These are phyloP conservation scores for Ulmus americana DNA, from an alignment of 331 rosid species.

Conservation along the genomic window DNA sequence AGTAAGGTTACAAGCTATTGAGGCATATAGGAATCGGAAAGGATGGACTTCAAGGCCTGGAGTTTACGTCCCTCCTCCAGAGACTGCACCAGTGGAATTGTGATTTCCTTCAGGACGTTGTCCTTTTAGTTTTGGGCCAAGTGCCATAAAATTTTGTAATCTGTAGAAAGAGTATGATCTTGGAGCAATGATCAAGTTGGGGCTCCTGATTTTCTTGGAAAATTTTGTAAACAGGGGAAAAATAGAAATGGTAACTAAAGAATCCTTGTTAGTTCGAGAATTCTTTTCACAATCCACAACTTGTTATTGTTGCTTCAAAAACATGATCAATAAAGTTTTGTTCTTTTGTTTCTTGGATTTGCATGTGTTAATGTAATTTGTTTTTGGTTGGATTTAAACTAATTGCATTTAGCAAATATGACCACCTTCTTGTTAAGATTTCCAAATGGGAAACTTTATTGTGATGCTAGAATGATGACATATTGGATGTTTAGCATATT, in stretches of 20 bases:
- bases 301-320: background rate
- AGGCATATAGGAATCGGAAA: conserved; percentile 68
- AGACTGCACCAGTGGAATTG: conserved; percentile 21
- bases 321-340: background rate
- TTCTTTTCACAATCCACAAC: background rate
- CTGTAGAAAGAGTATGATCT: background rate
- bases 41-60: conserved; percentile 87
- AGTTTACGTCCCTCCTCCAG: conserved; percentile 40
- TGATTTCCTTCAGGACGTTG: background rate
- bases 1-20: conserved; percentile 66
- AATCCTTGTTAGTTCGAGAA: background rate
- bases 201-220: background rate
- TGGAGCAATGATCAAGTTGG: background rate
- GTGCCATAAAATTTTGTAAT: conserved; percentile 18
- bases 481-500: background rate
- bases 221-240: background rate
- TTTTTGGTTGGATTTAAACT: background rate
- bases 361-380: background rate
- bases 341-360: background rate
- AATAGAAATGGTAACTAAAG: background rate
- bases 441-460: background rate
- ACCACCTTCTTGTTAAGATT: too few species aligned
- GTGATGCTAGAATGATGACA: background rate
- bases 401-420: too few species aligned
- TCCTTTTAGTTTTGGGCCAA: background rate